Evolutionary conservation across 2,329 filamentous ascomycete genomes (phyloP).

Genomic region (Alternaria conjuncta): DNA sequence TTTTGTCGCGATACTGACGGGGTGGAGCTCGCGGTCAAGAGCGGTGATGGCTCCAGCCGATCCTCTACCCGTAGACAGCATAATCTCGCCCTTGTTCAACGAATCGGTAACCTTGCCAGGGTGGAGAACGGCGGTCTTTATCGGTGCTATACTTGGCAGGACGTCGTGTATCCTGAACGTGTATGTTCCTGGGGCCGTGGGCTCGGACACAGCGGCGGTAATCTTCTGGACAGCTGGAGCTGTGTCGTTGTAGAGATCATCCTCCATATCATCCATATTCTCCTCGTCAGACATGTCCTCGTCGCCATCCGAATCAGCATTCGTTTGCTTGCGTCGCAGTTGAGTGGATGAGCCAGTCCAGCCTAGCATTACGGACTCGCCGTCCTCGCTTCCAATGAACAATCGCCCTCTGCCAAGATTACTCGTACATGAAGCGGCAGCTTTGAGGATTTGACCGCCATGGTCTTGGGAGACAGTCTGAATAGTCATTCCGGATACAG

Average conservation of each 20-base stretch:
- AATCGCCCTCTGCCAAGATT: conserved; percentile 71
- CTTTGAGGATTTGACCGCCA: conserved; percentile 68
- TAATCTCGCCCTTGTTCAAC: conserved; percentile 56
- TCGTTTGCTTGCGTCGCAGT: conserved; percentile 65
- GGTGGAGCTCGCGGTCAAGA: conserved; percentile 78
- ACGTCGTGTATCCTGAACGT: conserved; percentile 78
- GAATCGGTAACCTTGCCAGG: conserved; percentile 29
- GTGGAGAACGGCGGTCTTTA: conserved; percentile 76
- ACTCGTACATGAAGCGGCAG: conserved; percentile 71
- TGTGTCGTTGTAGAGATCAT: conserved; percentile 70
- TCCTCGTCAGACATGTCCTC: conserved; percentile 62
- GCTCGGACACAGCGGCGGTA: conserved; percentile 43
- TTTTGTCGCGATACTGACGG: conserved; percentile 71
- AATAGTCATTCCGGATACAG: conserved; percentile 84
- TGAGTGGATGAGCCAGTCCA: conserved; percentile 72
- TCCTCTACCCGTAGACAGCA: conserved; percentile 67
- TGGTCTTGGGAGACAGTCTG: conserved; percentile 67
- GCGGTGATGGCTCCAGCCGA: conserved; percentile 73
- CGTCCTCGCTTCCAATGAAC: conserved; percentile 85
- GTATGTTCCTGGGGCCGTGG: conserved; percentile 67
- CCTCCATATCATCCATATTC: conserved; percentile 60
- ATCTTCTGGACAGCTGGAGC: conserved; percentile 51
- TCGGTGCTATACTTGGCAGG: conserved; percentile 78
- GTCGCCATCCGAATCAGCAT: conserved; percentile 63
- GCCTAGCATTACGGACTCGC: conserved; percentile 80